Evolutionary conservation across 2,329 filamentous ascomycete species (phyloP), one percentile per base, ranked within the genome.

Genomic region (Phialophora tarda): DNA sequence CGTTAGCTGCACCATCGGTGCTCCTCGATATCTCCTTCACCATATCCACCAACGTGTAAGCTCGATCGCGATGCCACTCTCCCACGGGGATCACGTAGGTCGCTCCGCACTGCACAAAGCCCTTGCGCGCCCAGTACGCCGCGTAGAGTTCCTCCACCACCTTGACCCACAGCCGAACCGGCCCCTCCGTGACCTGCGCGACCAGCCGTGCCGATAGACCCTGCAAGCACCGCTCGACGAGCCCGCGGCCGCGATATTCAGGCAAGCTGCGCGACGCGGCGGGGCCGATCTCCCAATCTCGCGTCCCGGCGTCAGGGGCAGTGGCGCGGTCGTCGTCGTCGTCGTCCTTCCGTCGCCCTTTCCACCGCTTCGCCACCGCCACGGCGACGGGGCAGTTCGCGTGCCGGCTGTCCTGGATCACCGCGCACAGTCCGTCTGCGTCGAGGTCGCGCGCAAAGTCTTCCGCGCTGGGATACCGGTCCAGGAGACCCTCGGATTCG

Each of bases 281-380:
- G 55, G 55, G 55, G 34, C 55, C 55, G 55, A 58, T 58, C 23
- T 58, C 55, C 55, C 55, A 58, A 58, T 58, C 55, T 58, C 55
- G 30, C 32, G 34, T 58, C 34, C 55, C 32, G n/a, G 17, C 55
- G 34, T 58, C 55, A 28, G 32, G 32, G 55, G 34, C 32, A 58
- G 17, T 58, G n/a, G 55, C 55, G 17, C 28, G 1, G 28, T 56
- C 28, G 54, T 56, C 28, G 21, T 24, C 47, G 26, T 54, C 51
- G n/a, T 47, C 32, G 34, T 58, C 34, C 34, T 58, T 58, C 55
- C 55, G 55, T 58, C 55, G 55, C 23, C 55, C 55, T 58, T 58
- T 58, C 55, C 55, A 58, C 32, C 55, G 55, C 55, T 58, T 58
- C 32, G 55, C 34, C 17, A 47, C 55, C 34, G 34, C 55, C 21